phyloP scores from a whole-genome alignment of 148 eudicot species.

The Vaccinium darrowii region DNA sequence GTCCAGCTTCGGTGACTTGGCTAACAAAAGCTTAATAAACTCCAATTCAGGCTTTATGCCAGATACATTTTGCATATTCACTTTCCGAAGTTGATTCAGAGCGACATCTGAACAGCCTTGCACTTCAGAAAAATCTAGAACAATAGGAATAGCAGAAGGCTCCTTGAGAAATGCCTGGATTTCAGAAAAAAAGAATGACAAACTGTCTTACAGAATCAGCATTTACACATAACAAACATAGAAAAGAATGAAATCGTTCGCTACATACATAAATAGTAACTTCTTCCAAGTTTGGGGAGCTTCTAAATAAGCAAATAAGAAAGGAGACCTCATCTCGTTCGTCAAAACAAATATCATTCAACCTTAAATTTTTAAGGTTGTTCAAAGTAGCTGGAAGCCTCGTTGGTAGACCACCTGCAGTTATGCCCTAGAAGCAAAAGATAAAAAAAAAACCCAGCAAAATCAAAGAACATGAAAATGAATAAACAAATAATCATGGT shows the following conservation, averaged over 20 bases:
- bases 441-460: not conserved
- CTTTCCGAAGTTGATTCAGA: not conserved
- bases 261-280: not conserved
- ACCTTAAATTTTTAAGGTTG: not conserved
- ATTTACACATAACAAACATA: not conserved
- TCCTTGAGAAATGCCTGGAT: not conserved
- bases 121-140: not conserved
- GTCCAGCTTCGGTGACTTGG: not conserved
- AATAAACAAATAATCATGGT: not conserved
- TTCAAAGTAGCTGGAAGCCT: not conserved
- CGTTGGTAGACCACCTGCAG: not conserved
- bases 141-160: not conserved
- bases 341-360: not conserved
- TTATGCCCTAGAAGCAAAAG: not conserved
- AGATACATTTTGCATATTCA: not conserved
- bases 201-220: not conserved
- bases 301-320: slow-evolving; percentile 16
- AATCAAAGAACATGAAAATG: not conserved
- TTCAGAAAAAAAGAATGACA: not conserved
- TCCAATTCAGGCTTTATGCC: not conserved
- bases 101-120: not conserved
- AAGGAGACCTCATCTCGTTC: not conserved
- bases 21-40: not conserved
- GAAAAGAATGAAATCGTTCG: not conserved
- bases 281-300: slow-evolving; percentile 4